These are phyloP conservation scores for Sugiyamaella qingdaonensis DNA, from an alignment of 805 yeast species.

Conservation along the genomic window DNA sequence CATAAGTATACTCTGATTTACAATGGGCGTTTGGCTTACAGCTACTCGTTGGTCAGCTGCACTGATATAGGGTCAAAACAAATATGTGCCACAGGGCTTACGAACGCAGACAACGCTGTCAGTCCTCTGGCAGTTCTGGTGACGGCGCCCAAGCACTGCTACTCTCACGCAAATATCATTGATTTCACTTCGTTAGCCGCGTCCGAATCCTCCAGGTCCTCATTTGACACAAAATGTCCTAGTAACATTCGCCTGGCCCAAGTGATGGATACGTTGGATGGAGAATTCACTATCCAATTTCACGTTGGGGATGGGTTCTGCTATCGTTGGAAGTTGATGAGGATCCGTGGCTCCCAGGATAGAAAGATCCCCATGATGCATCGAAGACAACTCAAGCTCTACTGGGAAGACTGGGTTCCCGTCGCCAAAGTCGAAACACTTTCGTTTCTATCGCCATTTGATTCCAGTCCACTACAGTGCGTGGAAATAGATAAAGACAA, in stretches of 20 bases:
- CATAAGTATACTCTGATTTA: slow-evolving; percentile 21
- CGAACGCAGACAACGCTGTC: background rate
- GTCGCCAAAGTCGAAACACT: background rate
- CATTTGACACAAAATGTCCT: background rate
- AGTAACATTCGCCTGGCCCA: background rate
- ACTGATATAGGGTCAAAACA: background rate
- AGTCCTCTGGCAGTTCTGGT: slow-evolving; percentile 25
- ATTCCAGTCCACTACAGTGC: background rate
- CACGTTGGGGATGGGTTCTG: background rate
- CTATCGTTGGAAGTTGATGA: background rate
- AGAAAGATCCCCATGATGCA: slow-evolving; percentile 4
- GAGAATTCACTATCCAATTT: background rate
- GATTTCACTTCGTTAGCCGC: slow-evolving; percentile 18
- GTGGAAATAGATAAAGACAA: background rate
- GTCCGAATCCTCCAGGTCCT: background rate
- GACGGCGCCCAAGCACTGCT: slow-evolving; percentile 16
- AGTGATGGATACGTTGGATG: background rate
- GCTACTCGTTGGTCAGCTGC: slow-evolving; percentile 26
- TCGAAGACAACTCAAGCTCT: background rate
- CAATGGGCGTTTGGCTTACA: slow-evolving; percentile 25
- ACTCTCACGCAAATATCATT: slow-evolving; percentile 20
- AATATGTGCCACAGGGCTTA: no score
- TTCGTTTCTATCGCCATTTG: background rate
- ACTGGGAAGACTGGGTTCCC: background rate
- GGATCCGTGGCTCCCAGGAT: slow-evolving; percentile 11